Conservation (phyloP, 306 rosid genomes). For the Pachyrhizus erosus region DNA sequence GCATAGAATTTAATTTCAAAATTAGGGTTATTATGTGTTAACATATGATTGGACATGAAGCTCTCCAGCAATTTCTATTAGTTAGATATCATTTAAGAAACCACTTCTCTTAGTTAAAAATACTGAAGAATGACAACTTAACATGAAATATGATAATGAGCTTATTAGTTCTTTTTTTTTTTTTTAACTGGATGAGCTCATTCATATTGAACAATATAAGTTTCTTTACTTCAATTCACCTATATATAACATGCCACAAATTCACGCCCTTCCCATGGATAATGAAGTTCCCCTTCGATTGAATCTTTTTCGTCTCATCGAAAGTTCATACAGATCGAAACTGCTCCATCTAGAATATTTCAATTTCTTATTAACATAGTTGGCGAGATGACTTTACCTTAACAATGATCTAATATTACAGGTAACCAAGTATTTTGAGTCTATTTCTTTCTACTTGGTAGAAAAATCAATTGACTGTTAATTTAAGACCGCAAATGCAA, state of each 20-base stretch:
- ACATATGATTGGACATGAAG: background rate
- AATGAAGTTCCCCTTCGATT: background rate
- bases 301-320: background rate
- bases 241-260: background rate
- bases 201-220: background rate
- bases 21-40: background rate
- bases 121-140: background rate
- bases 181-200: too few relatives aligned
- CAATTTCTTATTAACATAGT: background rate
- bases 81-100: constrained; percentile 4
- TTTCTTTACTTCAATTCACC: background rate
- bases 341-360: background rate
- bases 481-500: background rate
- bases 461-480: background rate
- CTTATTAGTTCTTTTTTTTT: too few relatives aligned
- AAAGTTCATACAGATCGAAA: background rate
- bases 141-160: background rate
- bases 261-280: background rate
- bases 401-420: too few relatives aligned
- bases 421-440: too few relatives aligned
- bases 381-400: background rate
- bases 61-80: background rate
- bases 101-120: background rate
- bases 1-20: background rate
- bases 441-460: background rate